Percentiles rank a stretch among this genome's conserved stretches.
Evolutionary conservation across 2,329 filamentous ascomycete species (phyloP).

Genomic region (Colletotrichum sp.): DNA sequence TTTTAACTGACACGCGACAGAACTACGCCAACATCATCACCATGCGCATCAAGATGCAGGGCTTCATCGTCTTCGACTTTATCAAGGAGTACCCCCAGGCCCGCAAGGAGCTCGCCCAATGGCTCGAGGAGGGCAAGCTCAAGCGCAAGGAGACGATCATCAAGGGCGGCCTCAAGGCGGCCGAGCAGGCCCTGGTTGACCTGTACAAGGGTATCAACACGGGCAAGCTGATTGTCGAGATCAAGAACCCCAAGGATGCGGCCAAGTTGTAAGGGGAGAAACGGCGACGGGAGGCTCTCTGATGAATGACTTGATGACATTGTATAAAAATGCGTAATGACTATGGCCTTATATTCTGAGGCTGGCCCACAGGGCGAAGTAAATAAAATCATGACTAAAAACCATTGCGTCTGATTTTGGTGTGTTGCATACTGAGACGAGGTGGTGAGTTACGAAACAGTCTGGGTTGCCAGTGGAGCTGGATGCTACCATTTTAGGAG

Average conservation of each 20-base stretch:
- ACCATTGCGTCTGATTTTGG: background rate
- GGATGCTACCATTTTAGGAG: background rate
- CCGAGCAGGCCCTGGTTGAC: conserved; percentile 65
- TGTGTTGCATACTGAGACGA: background rate
- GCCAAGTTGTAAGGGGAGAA: conserved; percentile 2
- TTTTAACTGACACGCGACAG: conserved; percentile 28
- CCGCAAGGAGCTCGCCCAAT: conserved; percentile 64
- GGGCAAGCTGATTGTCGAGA: conserved; percentile 66
- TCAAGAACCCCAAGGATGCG: conserved; percentile 39
- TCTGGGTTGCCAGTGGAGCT: background rate
- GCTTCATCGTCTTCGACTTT: conserved; percentile 77
- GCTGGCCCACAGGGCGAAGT: background rate
- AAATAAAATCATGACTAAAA: background rate
- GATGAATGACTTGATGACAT: conserved; percentile 10
- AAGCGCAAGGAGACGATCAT: conserved; percentile 74
- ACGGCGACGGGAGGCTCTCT: background rate
- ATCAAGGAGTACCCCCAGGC: conserved; percentile 60
- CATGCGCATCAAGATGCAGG: conserved; percentile 67
- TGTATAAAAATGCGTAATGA: conserved; percentile 14
- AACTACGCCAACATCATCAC: conserved; percentile 56
- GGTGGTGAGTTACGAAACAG: background rate
- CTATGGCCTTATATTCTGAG: background rate
- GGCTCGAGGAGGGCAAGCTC: conserved; percentile 74
- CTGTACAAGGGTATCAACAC: conserved; percentile 74
- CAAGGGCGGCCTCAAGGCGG: conserved; percentile 67